Base-by-base conservation (phyloP, 208 protist genomes). In the Acanthamoeba healyi region DNA sequence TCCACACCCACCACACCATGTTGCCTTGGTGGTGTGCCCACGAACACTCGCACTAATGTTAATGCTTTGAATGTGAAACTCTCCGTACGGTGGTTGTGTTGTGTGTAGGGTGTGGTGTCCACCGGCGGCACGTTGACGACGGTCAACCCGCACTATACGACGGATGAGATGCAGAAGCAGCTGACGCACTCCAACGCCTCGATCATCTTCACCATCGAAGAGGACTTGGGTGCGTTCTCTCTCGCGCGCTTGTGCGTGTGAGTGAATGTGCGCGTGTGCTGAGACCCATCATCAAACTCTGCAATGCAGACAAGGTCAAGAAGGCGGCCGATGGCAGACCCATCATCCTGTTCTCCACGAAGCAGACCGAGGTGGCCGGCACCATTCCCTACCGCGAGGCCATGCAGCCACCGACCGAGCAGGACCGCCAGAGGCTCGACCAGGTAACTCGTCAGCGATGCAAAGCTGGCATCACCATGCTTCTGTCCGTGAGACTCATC, bases 111-210 rank as follows among this genome's bases (percentile, higher is more conserved):
- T 12, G 67, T 77, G 2, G 22, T 77, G 17, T 77, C 29, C 12
- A 77, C 36, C 24, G 44, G 77, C 34, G 67, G 67, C 17, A 77
- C 67, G 67, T 32, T 77, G 34, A 77, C 67, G 32, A 77, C 67
- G 22, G 67, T 77, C 67, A 77, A 77, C 67, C 67, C 67, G 67
- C 67, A 77, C 67, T 77, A 77, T 32, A 77, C 67, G 32, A 24
- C 36, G 67, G 67, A 77, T 14, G 67, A 77, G 67, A 77, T 77
- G 67, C 67, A 77, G 36, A 77, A 77, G 67, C 67, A 77, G 67
- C 32, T 77, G 32, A 42, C 67, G 17, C 67, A 77, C 67, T 77
- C 67, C 36, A n/a, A 77, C 22, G 67, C 67, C 34, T 44, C 67
- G 17, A 77, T 77, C 67, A 77, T 77, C 67, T 77, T 77, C 34